Evolutionary conservation across 352 stramenopile species (phyloP).

Genomic region (Phytopythium kandeliae): DNA sequence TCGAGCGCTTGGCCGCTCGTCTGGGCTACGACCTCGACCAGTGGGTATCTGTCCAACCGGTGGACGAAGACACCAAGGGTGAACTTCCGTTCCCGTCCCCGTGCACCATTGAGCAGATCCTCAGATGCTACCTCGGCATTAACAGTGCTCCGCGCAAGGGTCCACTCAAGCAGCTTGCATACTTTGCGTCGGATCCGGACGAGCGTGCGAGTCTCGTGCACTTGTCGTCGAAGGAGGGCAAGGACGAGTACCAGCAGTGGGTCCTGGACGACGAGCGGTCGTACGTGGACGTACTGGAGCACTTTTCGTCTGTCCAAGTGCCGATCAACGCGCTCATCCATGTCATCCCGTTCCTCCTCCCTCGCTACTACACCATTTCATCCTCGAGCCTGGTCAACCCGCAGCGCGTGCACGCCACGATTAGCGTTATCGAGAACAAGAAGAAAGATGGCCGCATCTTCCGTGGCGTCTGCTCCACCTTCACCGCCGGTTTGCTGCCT

Average conservation of each 20-base stretch:
- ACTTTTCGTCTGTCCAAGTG: slow-evolving; percentile 61
- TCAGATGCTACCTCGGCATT: slow-evolving; percentile 93
- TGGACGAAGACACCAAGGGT: slow-evolving; percentile 36
- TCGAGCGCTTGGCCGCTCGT: slow-evolving; percentile 77
- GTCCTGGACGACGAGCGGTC: slow-evolving; percentile 89
- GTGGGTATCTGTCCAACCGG: slow-evolving; percentile 75
- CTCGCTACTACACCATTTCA: slow-evolving; percentile 98
- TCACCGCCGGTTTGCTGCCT: slow-evolving; percentile 74
- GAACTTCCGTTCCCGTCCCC: slow-evolving; percentile 93
- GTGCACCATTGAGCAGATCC: slow-evolving; percentile 88
- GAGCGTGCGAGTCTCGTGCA: slow-evolving; percentile 52
- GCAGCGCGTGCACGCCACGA: slow-evolving; percentile 91
- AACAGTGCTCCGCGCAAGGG: slow-evolving; percentile 86
- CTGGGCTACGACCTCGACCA: slow-evolving; percentile 90
- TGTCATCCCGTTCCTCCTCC: slow-evolving; percentile 90
- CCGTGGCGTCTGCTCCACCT: slow-evolving; percentile 92
- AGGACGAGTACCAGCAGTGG: slow-evolving; percentile 92
- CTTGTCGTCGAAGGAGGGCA: slow-evolving; percentile 84
- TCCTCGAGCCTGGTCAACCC: slow-evolving; percentile 92
- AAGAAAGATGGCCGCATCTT: slow-evolving; percentile 81
- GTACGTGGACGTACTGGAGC: slow-evolving; percentile 88
- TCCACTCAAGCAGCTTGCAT: slow-evolving; percentile 77
- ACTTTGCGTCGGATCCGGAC: slow-evolving; percentile 50
- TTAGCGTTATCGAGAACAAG: slow-evolving; percentile 88
- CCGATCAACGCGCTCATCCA: slow-evolving; percentile 85